A percentile compares a stretch with the other conserved stretches of the same genome.
Evolutionary conservation across 805 yeast genomes (phyloP).

Genomic region (Cyberlindnera subsufficiens): DNA sequence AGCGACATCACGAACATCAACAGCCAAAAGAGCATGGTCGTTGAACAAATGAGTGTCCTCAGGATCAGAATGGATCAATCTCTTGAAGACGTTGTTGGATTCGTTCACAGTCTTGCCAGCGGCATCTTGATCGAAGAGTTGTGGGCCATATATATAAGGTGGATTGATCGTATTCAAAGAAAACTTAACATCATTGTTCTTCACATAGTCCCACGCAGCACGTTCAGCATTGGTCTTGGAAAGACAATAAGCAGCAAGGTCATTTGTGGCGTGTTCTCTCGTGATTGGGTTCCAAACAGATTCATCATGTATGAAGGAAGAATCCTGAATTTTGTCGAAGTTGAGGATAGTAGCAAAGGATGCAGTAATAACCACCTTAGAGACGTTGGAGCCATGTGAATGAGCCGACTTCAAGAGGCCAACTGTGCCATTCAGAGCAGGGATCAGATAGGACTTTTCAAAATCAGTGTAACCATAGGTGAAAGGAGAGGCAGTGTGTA

Average conservation of each 20-base stretch:
- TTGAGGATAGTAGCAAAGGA: constrained; percentile 42
- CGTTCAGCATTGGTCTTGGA: constrained; percentile 59
- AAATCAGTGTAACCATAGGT: constrained; percentile 34
- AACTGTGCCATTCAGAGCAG: constrained; percentile 51
- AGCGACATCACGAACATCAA: constrained; percentile 57
- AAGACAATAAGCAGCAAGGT: constrained; percentile 43
- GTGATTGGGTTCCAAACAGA: constrained; percentile 47
- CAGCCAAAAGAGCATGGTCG: constrained; percentile 4
- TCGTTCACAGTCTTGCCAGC: constrained; percentile 31
- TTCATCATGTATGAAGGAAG: constrained; percentile 35
- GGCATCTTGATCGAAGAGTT: constrained; percentile 38
- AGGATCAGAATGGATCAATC: constrained; percentile 22
- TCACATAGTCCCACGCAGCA: constrained; percentile 50
- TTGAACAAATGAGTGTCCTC: constrained; percentile 7
- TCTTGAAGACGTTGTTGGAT: constrained; percentile 30
- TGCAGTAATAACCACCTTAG: constrained; percentile 47
- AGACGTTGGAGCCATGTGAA: constrained; percentile 34
- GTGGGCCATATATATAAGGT: constrained; percentile 55
- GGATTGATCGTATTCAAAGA: constrained; percentile 46
- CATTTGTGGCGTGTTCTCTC: constrained; percentile 38
- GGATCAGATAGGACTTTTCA: constrained; percentile 46
- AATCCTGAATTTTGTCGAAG: constrained; percentile 29
- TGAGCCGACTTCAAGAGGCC: constrained; percentile 44
- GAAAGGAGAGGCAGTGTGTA: constrained; percentile 63
- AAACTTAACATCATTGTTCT: constrained; percentile 31